These are phyloP conservation scores for Solanum rostratum DNA, from an alignment of 257 asterid species.

Conservation along the genomic window DNA sequence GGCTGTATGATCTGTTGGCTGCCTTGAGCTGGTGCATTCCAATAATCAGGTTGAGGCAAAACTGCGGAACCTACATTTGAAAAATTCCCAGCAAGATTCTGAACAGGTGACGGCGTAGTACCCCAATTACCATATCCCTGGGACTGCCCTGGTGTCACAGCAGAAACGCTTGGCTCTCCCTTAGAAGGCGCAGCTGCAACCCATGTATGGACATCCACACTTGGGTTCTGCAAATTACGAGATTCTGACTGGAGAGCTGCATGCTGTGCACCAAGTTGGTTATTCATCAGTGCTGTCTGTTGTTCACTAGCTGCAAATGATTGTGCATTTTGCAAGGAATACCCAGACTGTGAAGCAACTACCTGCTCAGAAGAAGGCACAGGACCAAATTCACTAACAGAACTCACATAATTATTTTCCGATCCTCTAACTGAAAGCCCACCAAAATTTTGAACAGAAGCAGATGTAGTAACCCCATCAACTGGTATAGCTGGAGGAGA, in stretches of 20 bases:
- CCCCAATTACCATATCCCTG: slow-evolving; percentile 48
- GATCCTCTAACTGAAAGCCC: slow-evolving; percentile 14
- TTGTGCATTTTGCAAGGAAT: slow-evolving; percentile 19
- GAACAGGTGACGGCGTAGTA: slow-evolving; percentile 25
- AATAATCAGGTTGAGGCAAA: slow-evolving; percentile 48
- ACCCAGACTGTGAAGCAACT: slow-evolving; percentile 10
- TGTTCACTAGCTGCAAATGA: slow-evolving; percentile 26
- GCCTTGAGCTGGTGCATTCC: slow-evolving; percentile 44
- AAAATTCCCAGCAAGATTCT: slow-evolving; percentile 39
- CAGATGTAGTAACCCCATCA: slow-evolving; percentile 22
- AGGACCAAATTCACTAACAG: slow-evolving; percentile 34
- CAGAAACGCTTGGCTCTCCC: slow-evolving; percentile 14
- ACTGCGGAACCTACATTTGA: slow-evolving; percentile 27
- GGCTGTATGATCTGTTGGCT: slow-evolving; percentile 49
- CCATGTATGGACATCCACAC: slow-evolving; percentile 29
- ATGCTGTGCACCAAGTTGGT: slow-evolving; percentile 20
- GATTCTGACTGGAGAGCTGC: slow-evolving; percentile 16
- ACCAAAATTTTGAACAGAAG: slow-evolving; percentile 33
- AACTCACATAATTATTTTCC: not conserved
- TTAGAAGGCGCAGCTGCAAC: slow-evolving; percentile 15
- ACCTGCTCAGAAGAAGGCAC: slow-evolving; percentile 39
- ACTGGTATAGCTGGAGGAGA: slow-evolving; percentile 35
- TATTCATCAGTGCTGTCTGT: slow-evolving; percentile 26
- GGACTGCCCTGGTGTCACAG: slow-evolving; percentile 28
- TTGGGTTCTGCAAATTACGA: slow-evolving; percentile 35